Evolutionary conservation across 2,329 filamentous ascomycete species (phyloP), one percentile per base, ranked within the genome.

Genomic region (Colletotrichum orchidophilum): DNA sequence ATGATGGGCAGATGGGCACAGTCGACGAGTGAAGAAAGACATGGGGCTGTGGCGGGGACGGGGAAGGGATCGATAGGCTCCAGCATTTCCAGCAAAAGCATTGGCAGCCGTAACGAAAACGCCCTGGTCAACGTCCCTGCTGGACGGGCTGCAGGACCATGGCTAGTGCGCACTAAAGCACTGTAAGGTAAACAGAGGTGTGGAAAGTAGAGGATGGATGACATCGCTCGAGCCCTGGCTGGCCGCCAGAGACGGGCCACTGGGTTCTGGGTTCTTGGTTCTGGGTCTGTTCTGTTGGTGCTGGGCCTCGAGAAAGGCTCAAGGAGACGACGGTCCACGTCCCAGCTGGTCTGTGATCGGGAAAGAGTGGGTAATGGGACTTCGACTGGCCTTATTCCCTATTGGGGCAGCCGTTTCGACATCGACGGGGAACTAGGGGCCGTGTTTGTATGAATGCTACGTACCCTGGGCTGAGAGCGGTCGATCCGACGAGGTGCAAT

Each of bases 51-150:
- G 78, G 78, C 74, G 76, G 76, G 75, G 73, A 74, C 74, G 62
- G 71, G 75, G 74, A 73, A 75, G 77, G 74, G 74, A 78, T 79
- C 76, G 76, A 80, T 78, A 77, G 75, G 76, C 74, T 72, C 59
- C 70, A 72, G 70, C 70, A 72, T 72, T 72, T 72, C 46, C 59
- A 61, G 49, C 66, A 70, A 72, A 63, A 68, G 64, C 64, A 71
- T 71, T 71, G 68, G 68, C 53, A 71, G 68, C 53, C 52, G 53
- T 24, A 24, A 35, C 42, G 46, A 52, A 57, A 61, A 67, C 39
- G 63, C 63, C 67, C 68, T 18, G 52, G 68, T 71, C 68, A 68
- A 68, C 63, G 68, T 58, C 68, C 68, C 64, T 71, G 64, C 64
- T 63, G 58, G 64, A 46, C 60, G 53, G 68, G 63, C 63, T 54